phyloP scores from a whole-genome alignment of 768 basidiomycete genomes.

The Coprinopsis strossmayeri region DNA sequence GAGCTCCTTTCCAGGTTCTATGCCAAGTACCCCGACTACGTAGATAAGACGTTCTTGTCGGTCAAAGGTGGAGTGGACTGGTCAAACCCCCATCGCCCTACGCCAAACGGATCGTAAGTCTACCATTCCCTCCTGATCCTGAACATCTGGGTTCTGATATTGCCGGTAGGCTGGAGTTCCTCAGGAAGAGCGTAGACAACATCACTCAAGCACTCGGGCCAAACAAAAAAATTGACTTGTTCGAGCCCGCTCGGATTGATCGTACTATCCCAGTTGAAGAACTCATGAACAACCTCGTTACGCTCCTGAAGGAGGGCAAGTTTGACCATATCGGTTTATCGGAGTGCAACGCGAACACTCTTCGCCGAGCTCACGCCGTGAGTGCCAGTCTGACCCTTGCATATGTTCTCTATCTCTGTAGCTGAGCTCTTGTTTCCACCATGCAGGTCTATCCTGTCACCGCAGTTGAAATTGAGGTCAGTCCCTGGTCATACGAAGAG shows the following conservation, averaged over 20 bases:
- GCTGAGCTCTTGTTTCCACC: no score
- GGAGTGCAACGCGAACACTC: slow-evolving; percentile 43
- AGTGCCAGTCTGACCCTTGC: no score
- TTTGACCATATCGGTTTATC: slow-evolving; percentile 56
- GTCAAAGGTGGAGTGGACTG: slow-evolving; percentile 6
- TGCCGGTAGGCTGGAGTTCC: slow-evolving; percentile 1
- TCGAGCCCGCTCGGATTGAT: slow-evolving; percentile 48
- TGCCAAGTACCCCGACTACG: slow-evolving; percentile 10
- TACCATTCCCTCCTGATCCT: not conserved
- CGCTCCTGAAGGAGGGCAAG: slow-evolving; percentile 46
- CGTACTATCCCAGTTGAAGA: slow-evolving; percentile 39
- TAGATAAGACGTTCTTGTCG: slow-evolving; percentile 8
- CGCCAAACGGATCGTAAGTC: slow-evolving; percentile 4
- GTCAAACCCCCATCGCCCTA: no score
- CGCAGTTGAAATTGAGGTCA: slow-evolving; percentile 63
- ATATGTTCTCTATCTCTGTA: no score
- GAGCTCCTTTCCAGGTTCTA: slow-evolving; percentile 8
- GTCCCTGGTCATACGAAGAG: slow-evolving; percentile 51
- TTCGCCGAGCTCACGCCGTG: slow-evolving; percentile 30
- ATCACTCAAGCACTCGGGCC: slow-evolving; percentile 40
- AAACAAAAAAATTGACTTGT: slow-evolving; percentile 55
- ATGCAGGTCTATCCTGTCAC: slow-evolving; percentile 51
- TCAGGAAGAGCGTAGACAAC: slow-evolving; percentile 30
- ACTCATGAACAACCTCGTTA: slow-evolving; percentile 31
- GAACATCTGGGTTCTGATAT: not conserved